Evolutionary conservation across 2,329 filamentous ascomycete genomes (phyloP), one percentile per base, ranked within the genome.

Genomic region (Thermothelomyces thermophilus): DNA sequence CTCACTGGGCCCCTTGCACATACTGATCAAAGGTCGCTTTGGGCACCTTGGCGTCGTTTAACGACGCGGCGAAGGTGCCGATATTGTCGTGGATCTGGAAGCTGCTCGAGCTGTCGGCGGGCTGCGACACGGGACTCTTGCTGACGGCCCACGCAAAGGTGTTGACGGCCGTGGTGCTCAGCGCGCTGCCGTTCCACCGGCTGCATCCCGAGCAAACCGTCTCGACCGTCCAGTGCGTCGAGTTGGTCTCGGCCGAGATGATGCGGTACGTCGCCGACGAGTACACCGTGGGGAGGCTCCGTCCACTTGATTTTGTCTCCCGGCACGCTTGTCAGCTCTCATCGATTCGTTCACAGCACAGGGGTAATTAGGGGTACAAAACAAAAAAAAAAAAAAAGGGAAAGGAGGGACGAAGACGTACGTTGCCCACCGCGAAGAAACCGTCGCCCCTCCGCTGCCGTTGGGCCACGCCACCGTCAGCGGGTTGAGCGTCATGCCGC

Each of bases 401-500:
- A 14, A 26, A n/a, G 16, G 9, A 19, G n/a, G 22, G 20, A 16
- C 14, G 3, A 40, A 7, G 10, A 62, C 64, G 39, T 58, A 69
- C 65, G 57, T 63, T 2, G 67, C 58, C 61, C 67, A 68, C 24
- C 68, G 61, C 13, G 65, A 68, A 0, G 64, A 66, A 11, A 68
- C 67, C 0, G 66, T 63, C 7, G 60, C 68, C 9, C 56, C 61
- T 9, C 56, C 61, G 22, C 64, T 61, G 31, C 62, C 66, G 53
- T 68, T 67, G 8, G 65, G 60, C 68, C 68, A 70, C 2, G 60
- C 65, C 14, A 70, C 58, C 2, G 66, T 65, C 14, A 70, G 58
- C 17, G 67, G 68, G 22, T 68, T 67, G 33, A 63, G 62, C 2
- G 64, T 64, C 68, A 70, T 70, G n/a, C 62, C 62, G 2, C 68